These are phyloP conservation scores for Corchorus capsularis DNA, from an alignment of 345 rosid genomes.

Conservation along the genomic window DNA sequence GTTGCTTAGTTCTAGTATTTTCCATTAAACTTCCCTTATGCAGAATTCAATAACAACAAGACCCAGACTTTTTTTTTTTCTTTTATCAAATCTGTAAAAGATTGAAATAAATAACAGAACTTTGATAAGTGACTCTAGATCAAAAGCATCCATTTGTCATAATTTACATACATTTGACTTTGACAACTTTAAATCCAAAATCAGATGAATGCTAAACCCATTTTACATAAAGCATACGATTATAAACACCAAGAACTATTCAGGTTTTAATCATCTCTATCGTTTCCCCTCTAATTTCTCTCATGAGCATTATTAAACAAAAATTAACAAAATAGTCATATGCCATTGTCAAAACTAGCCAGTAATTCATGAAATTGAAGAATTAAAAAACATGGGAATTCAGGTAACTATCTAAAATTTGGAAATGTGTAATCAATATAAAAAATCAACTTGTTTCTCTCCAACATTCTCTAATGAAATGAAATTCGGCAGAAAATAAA, in stretches of 20 bases:
- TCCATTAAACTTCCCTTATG: slow-evolving; percentile 22
- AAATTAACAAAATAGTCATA: neutral
- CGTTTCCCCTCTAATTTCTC: too few species aligned
- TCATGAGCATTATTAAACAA: neutral
- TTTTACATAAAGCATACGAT: too few species aligned
- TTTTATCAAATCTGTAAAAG: slow-evolving; percentile 2
- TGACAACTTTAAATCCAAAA: neutral
- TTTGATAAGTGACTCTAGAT: neutral
- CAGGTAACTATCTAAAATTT: neutral
- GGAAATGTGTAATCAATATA: neutral
- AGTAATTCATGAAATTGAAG: slow-evolving; percentile 1
- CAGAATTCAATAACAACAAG: slow-evolving; percentile 8
- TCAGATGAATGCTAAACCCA: neutral
- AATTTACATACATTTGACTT: neutral
- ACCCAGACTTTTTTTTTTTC: neutral
- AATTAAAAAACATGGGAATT: neutral
- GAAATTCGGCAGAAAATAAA: neutral
- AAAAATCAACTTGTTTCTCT: neutral
- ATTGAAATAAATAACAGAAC: neutral
- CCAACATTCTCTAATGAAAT: neutral
- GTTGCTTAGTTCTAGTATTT: neutral
- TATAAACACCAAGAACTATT: too few species aligned
- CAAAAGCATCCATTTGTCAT: neutral
- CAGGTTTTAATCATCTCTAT: too few species aligned
- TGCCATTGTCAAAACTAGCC: neutral